Evolutionary conservation across 768 basidiomycete species (phyloP).

Genomic region (Lentinula sp.): DNA sequence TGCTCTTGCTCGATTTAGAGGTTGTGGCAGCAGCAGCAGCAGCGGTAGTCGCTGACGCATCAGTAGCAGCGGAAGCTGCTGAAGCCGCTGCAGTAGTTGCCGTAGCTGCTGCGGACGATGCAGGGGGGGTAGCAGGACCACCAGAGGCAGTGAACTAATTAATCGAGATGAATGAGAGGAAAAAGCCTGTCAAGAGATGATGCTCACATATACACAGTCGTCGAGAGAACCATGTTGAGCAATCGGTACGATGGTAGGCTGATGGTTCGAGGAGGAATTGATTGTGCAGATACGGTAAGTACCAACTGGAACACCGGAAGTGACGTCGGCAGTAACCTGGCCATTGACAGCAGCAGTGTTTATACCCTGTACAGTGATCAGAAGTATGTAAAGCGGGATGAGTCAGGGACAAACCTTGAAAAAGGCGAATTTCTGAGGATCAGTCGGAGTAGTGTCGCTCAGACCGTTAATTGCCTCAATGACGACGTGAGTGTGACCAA

Average conservation of each 20-base stretch:
- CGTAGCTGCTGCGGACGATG: neutral
- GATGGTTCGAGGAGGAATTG: slow-evolving; percentile 26
- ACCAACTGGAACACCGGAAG: slow-evolving; percentile 45
- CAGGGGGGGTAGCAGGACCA: neutral
- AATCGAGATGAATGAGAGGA: neutral
- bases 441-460: slow-evolving; percentile 39
- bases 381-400: neutral
- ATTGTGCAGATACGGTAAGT: slow-evolving; percentile 17
- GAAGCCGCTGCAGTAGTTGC: neutral
- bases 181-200: too few relatives aligned
- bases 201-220: slow-evolving; percentile 27
- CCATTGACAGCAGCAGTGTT: slow-evolving; percentile 41
- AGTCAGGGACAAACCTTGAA: slow-evolving; percentile 28
- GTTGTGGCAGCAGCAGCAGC: neutral
- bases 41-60: neutral
- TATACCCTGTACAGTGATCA: slow-evolving; percentile 22
- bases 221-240: slow-evolving; percentile 37
- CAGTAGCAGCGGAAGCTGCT: neutral
- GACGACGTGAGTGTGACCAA: slow-evolving; percentile 61
- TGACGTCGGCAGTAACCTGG: slow-evolving; percentile 38
- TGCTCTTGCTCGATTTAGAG: neutral
- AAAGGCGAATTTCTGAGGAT: slow-evolving; percentile 50
- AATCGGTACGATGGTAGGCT: slow-evolving; percentile 27
- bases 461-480: slow-evolving; percentile 46
- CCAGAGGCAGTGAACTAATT: slow-evolving; percentile 2